Percentiles rank a stretch among this genome's conserved stretches.
Evolutionary conservation across 2,329 filamentous ascomycete species (phyloP).

Genomic region (Aspergillus quadrilineatus): DNA sequence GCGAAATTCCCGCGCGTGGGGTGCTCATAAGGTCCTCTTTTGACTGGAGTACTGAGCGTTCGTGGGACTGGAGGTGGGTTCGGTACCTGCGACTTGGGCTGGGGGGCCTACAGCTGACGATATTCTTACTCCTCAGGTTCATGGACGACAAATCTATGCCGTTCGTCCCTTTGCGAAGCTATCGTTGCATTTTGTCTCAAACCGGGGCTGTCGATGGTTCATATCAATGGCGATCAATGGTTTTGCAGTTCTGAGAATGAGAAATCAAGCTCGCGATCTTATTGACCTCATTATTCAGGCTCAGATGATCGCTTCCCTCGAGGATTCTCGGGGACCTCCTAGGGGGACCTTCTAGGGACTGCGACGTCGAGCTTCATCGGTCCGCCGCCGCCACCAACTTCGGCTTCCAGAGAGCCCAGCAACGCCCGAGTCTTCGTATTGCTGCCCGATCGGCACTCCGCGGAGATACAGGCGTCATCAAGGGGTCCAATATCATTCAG

Average conservation of each 20-base stretch:
- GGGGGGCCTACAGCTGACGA: neutral
- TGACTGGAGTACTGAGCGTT: neutral
- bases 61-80: too few species aligned
- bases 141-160: neutral
- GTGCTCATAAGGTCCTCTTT: constrained; percentile 3
- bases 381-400: neutral
- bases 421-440: neutral
- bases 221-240: too few species aligned
- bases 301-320: too few species aligned
- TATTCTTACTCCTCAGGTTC: neutral
- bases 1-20: constrained; percentile 4
- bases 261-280: too few species aligned
- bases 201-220: too few species aligned
- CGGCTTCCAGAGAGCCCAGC: neutral
- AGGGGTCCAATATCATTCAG: neutral
- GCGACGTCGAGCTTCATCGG: too few species aligned
- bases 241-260: too few species aligned
- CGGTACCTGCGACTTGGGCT: neutral
- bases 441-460: constrained; percentile 1
- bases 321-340: too few species aligned
- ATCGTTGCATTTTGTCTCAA: too few species aligned
- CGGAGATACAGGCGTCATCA: constrained; percentile 17
- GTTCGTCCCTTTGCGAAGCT: too few species aligned
- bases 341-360: too few species aligned
- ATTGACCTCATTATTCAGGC: too few species aligned